Conservation (phyloP, 495 filamentous ascomycete species). For the Ascobolus immersus region DNA sequence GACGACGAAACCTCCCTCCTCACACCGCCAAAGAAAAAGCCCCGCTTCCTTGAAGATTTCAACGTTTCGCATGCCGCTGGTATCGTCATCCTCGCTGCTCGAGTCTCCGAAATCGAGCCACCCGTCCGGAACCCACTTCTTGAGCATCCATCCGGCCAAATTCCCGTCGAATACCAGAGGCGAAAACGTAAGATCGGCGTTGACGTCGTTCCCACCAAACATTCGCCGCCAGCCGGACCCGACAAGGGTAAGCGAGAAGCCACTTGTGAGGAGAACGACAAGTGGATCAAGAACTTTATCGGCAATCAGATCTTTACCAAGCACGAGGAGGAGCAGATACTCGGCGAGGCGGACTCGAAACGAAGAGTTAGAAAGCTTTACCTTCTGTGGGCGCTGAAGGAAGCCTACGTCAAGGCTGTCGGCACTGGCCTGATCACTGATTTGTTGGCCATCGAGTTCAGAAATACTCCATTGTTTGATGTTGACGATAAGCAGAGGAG, state of each 20-base stretch:
- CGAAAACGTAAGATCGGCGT: constrained; percentile 9
- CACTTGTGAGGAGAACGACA: too few species aligned
- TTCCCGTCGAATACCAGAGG: constrained; percentile 7
- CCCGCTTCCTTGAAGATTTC: constrained; percentile 11
- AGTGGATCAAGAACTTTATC: too few species aligned
- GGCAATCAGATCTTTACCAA: constrained; percentile 11
- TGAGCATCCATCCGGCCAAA: constrained; percentile 5
- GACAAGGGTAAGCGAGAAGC: too few species aligned
- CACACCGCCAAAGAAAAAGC: too few species aligned
- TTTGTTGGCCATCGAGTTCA: constrained; percentile 11
- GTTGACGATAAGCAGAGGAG: not conserved
- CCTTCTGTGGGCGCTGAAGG: constrained; percentile 14
- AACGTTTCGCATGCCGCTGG: constrained; percentile 13
- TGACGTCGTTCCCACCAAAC: constrained; percentile 11
- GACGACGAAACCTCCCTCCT: constrained; percentile 1
- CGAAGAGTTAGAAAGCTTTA: constrained; percentile 10
- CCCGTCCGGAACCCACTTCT: not conserved
- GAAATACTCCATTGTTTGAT: constrained; percentile 2
- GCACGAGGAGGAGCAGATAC: constrained; percentile 7
- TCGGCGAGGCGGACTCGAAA: not conserved
- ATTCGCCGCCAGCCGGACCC: constrained; percentile 2
- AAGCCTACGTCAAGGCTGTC: constrained; percentile 15
- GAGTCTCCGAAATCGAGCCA: not conserved
- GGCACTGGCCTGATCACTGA: constrained; percentile 12
- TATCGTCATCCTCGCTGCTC: constrained; percentile 1